Evolutionary conservation across 139 green algal species (phyloP).

Genomic region (Auxenochlorella pyrenoidosa): DNA sequence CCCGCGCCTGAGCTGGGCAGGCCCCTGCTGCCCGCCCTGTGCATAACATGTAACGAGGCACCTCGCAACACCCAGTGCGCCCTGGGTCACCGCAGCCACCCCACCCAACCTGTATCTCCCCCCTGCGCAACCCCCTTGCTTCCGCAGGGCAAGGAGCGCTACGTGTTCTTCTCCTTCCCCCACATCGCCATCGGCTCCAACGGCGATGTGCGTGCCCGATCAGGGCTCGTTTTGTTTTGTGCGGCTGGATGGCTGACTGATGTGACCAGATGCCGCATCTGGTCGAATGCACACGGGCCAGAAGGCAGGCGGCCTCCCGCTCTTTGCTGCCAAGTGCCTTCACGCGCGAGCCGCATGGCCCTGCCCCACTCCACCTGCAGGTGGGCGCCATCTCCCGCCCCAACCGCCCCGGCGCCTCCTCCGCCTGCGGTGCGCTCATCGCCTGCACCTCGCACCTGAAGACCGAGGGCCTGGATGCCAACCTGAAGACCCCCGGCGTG

Average conservation of each 20-base stretch:
- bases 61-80: background rate
- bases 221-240: too few species aligned
- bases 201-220: slow-evolving; percentile 38
- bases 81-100: background rate
- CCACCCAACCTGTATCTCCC: background rate
- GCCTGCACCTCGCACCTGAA: slow-evolving; percentile 62
- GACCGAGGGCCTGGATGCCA: slow-evolving; percentile 37
- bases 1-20: too few species aligned
- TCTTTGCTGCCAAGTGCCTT: background rate
- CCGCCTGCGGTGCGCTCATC: slow-evolving; percentile 86
- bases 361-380: background rate
- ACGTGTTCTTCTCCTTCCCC: slow-evolving; percentile 93
- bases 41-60: too few species aligned
- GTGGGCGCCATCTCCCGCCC: slow-evolving; percentile 72
- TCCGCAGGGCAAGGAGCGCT: slow-evolving; percentile 73
- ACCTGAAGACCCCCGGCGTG: slow-evolving; percentile 64
- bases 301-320: slow-evolving; percentile 49
- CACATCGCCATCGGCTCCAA: slow-evolving; percentile 85
- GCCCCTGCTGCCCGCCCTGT: too few species aligned
- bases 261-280: too few species aligned
- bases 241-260: too few species aligned
- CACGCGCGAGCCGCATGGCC: too few species aligned
- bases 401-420: slow-evolving; percentile 58
- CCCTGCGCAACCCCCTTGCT: too few species aligned
- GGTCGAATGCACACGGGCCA: too few species aligned